Base-by-base conservation (phyloP, 805 yeast species). In the Priceomyces castillae region DNA sequence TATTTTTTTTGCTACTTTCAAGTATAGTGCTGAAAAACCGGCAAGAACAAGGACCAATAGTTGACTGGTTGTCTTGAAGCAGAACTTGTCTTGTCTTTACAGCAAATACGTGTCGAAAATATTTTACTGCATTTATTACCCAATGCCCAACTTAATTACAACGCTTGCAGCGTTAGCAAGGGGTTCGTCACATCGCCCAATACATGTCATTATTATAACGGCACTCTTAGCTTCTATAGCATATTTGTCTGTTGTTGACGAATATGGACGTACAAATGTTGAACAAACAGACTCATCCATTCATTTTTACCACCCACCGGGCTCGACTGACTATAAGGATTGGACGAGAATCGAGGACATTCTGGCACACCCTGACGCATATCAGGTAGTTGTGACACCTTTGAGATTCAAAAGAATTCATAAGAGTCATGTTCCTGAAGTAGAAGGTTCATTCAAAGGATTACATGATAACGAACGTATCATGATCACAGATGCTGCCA, bases 141-240 rank as follows among this genome's bases (percentile, higher is more conserved):
- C 20, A 23, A 65, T 66, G 71, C 61, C 64, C 48, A 49, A 56
- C 42, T 48, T 53, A 37, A 49, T 67, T 48, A 63, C 64, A 48
- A 59, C 60, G 43, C 62, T 69, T 18, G 51, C 67, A 42, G 61
- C 65, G 34, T 54, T 81, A 41, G 84, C 86, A 37, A 70, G 69
- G 45, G 61, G 75, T 17, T 80, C 92, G 41, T 94, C 96, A 11
- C 77, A 78, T 46, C 77, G 82, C 58, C 99, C 99, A 14, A 87
- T 92, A 52, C 98, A 90, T 64, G 77, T 89, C 42, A 81, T 90
- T 41, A 80, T 89, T 37, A 57, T 80, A 44, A 77, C 89, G 4
- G 75, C 92, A 11, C 65, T 90, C 39, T 61, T 88, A 33, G 94
- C 95, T 2, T 84, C 96, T 2, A 67, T 86, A 41, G 84, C 92